Conservation (phyloP, 129 eudicot genomes). For the Flaveria linearis region DNA sequence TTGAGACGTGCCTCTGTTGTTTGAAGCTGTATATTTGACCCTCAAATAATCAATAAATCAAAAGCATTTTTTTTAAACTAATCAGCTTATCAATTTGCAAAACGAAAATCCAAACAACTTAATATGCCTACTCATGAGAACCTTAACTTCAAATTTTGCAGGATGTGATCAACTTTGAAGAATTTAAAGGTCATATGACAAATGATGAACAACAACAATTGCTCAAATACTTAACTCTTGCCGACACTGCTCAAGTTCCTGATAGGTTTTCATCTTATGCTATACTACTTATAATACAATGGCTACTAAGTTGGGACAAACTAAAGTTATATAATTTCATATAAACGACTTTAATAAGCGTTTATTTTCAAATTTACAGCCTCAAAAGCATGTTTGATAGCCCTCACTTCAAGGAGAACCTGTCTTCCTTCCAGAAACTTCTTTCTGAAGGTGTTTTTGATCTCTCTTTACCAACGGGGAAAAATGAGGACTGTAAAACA, state of each 20-base stretch:
- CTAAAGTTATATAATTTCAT: slow-evolving; percentile 1
- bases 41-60: neutral
- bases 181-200: slow-evolving; percentile 53
- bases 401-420: slow-evolving; percentile 72
- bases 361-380: slow-evolving; percentile 45
- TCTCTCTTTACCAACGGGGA: slow-evolving; percentile 49
- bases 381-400: slow-evolving; percentile 75
- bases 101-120: neutral
- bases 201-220: slow-evolving; percentile 65
- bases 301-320: neutral
- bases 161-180: slow-evolving; percentile 69
- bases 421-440: slow-evolving; percentile 76
- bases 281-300: neutral
- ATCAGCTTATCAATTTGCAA: neutral
- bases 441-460: slow-evolving; percentile 86
- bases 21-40: slow-evolving; percentile 1
- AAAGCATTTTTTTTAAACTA: neutral
- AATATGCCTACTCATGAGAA: slow-evolving; percentile 20
- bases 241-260: slow-evolving; percentile 49
- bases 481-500: slow-evolving; percentile 56
- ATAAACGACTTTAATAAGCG: neutral
- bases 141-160: slow-evolving; percentile 36
- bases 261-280: slow-evolving; percentile 51
- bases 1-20: slow-evolving; percentile 13
- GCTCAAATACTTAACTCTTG: slow-evolving; percentile 53